phyloP scores from a whole-genome alignment of 129 eudicot species.

The Calendula officinalis region DNA sequence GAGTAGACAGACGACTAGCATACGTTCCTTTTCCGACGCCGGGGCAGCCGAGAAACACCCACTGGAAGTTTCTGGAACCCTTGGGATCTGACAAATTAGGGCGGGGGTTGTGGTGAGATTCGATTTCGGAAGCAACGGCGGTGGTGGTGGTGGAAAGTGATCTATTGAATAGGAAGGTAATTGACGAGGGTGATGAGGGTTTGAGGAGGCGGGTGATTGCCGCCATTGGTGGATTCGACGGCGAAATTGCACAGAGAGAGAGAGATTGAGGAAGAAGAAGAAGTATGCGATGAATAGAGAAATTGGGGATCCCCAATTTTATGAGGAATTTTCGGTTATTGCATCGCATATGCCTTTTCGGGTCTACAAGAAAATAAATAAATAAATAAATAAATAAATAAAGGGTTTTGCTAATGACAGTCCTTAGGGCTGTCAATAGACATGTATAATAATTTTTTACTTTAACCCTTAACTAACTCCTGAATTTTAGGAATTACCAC shows the following conservation, averaged over 20 bases:
- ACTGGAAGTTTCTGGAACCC: conserved; percentile 53
- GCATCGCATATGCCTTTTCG: conserved; percentile 6
- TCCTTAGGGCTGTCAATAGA: no score
- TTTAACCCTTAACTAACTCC: no score
- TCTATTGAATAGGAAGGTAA: conserved; percentile 31
- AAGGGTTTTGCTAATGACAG: no score
- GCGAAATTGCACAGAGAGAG: conserved; percentile 17
- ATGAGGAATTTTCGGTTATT: conserved; percentile 14
- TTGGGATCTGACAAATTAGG: conserved; percentile 54
- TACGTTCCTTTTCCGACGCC: conserved; percentile 98
- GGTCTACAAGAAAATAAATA: background rate
- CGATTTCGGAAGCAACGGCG: conserved; percentile 35
- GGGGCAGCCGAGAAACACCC: conserved; percentile 90
- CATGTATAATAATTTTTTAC: no score
- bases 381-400: no score
- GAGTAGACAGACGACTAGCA: conserved; percentile 80
- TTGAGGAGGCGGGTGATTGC: conserved; percentile 65
- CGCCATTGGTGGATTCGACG: conserved; percentile 63
- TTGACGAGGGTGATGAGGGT: conserved; percentile 38
- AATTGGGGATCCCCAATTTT: conserved; percentile 20
- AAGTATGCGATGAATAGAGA: background rate
- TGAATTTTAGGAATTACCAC: no score
- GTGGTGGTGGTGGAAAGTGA: conserved; percentile 44
- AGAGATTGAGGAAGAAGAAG: conserved; percentile 9
- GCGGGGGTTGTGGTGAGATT: conserved; percentile 19